Evolutionary conservation across 139 green algal species (phyloP).

Genomic region (Chlorella ohadii): DNA sequence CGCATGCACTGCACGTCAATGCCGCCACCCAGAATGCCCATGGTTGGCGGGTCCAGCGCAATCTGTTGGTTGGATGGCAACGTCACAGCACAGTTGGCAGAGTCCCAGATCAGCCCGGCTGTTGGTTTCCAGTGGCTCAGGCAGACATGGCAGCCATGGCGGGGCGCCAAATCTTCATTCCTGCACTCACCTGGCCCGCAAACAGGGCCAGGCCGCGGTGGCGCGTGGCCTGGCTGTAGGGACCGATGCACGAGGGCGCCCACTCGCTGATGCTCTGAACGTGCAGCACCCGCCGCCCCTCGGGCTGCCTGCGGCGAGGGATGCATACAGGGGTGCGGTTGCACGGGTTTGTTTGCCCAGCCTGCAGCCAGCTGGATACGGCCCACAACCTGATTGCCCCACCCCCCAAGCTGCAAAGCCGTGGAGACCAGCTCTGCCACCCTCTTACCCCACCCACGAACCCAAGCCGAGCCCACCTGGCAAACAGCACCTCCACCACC

Average conservation of each 20-base stretch:
- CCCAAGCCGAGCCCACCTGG: neutral
- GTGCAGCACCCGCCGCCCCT: conserved; percentile 82
- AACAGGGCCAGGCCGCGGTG: conserved; percentile 49
- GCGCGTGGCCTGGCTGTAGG: conserved; percentile 89
- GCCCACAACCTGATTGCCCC: too few relatives aligned
- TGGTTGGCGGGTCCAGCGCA: conserved; percentile 75
- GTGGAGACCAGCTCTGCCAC: too few relatives aligned
- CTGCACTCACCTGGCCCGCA: conserved; percentile 52
- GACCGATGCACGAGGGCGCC: conserved; percentile 97
- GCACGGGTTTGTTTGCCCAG: too few relatives aligned
- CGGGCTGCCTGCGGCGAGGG: neutral
- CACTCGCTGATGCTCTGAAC: conserved; percentile 97
- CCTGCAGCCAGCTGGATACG: too few relatives aligned
- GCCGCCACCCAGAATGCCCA: conserved; percentile 60
- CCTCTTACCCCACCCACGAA: too few relatives aligned
- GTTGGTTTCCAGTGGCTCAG: too few relatives aligned
- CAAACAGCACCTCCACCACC: conserved; percentile 41
- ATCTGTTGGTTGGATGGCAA: conserved; percentile 40
- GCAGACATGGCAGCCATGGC: too few relatives aligned
- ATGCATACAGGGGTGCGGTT: neutral
- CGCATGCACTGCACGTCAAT: conserved; percentile 18
- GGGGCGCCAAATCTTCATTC: too few relatives aligned
- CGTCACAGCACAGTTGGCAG: too few relatives aligned
- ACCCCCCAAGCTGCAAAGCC: too few relatives aligned
- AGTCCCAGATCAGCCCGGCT: too few relatives aligned